These are phyloP conservation scores for Dactylellina haptotyla DNA, from an alignment of 2,329 filamentous ascomycete species.

Conservation along the genomic window DNA sequence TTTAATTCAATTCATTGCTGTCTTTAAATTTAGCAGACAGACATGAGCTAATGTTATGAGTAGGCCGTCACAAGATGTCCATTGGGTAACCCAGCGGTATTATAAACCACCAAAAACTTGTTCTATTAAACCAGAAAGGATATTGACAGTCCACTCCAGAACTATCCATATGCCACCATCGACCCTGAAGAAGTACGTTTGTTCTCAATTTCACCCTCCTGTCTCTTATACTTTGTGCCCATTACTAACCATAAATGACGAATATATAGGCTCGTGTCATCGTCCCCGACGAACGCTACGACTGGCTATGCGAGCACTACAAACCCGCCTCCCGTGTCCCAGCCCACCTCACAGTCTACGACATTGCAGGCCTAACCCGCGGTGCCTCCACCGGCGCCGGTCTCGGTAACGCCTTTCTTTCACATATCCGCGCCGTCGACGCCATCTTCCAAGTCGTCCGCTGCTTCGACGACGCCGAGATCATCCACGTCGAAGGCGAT, in stretches of 20 bases:
- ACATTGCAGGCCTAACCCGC: conserved; percentile 95
- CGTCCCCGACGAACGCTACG: conserved; percentile 93
- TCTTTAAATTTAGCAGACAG: neutral
- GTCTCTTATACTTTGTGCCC: neutral
- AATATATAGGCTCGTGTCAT: conserved; percentile 77
- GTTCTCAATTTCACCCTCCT: too few species aligned
- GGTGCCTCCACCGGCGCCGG: conserved; percentile 97
- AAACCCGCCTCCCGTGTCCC: conserved; percentile 95
- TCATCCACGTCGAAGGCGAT: conserved; percentile 99
- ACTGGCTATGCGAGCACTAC: conserved; percentile 96
- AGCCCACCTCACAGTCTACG: conserved; percentile 96
- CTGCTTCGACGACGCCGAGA: conserved; percentile 98
- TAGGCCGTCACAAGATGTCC: conserved; percentile 92
- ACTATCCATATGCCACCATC: conserved; percentile 99
- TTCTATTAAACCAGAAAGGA: conserved; percentile 38
- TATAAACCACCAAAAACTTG: conserved; percentile 58
- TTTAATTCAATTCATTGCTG: neutral
- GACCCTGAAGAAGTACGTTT: conserved; percentile 86
- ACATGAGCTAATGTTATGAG: conserved; percentile 2
- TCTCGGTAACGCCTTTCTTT: conserved; percentile 97
- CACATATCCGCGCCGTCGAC: conserved; percentile 97
- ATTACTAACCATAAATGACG: neutral
- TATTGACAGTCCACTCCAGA: conserved; percentile 65
- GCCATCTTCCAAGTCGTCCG: conserved; percentile 97
- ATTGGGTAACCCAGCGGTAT: conserved; percentile 93